phyloP scores from a whole-genome alignment of 1,139 yeast genomes.

The Groenewaldozyma auringiensis region DNA sequence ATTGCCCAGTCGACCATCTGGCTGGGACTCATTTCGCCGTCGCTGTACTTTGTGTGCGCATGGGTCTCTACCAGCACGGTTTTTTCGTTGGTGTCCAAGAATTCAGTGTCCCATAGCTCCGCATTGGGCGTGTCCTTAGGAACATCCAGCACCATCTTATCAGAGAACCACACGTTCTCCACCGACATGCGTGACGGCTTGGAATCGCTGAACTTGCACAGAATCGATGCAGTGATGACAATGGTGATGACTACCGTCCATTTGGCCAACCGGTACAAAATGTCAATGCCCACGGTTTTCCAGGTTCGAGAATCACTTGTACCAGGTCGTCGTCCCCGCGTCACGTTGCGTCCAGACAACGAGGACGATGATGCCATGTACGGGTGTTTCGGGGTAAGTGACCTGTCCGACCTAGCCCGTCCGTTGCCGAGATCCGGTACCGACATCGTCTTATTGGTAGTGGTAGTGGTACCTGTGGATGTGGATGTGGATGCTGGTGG shows the following conservation, averaged over 20 bases:
- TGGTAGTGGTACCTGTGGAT: no score
- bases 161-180: conserved; percentile 15
- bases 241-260: conserved; percentile 8
- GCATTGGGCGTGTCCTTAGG: conserved; percentile 15
- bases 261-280: conserved; percentile 1
- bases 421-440: no score
- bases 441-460: no score
- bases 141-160: conserved; percentile 14
- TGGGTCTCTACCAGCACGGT: conserved; percentile 18
- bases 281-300: not conserved
- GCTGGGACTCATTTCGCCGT: conserved; percentile 19
- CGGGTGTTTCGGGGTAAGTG: no score
- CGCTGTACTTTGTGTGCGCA: conserved; percentile 22
- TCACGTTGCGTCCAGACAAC: no score
- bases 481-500: no score
- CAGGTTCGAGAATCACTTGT: no score
- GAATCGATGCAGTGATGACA: conserved; percentile 10
- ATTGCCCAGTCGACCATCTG: conserved; percentile 25
- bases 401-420: no score
- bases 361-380: no score
- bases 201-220: conserved; percentile 7
- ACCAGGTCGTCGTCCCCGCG: no score
- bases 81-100: conserved; percentile 1
- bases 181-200: conserved; percentile 9
- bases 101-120: conserved; percentile 12